Percentiles rank a stretch among this genome's conserved stretches.
Conservation (phyloP, 345 rosid species). For the Moricandia moricandioides region DNA sequence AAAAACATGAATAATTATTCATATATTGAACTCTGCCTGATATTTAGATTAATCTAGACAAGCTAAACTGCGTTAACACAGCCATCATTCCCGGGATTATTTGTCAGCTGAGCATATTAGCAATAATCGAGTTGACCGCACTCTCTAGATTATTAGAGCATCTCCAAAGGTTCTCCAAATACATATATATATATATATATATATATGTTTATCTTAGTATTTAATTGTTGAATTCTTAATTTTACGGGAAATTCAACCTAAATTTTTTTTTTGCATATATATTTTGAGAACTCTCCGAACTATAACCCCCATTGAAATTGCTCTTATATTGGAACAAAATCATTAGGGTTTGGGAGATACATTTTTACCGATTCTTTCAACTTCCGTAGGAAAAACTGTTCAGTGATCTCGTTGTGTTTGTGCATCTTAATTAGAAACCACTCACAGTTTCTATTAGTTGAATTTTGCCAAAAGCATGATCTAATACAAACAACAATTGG, state of each 20-base stretch:
- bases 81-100: background rate
- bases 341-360: background rate
- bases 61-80: background rate
- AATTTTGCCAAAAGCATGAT: background rate
- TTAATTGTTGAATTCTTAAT: too few species aligned
- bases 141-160: background rate
- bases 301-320: too few species aligned
- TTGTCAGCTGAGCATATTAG: background rate
- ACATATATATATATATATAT: too few species aligned
- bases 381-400: background rate
- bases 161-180: too few species aligned
- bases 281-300: too few species aligned
- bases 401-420: background rate
- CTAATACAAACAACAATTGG: background rate
- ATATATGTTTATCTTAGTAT: too few species aligned
- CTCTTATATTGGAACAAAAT: too few species aligned
- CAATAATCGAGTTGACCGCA: background rate
- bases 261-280: too few species aligned
- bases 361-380: background rate
- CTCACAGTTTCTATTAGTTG: background rate
- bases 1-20: background rate
- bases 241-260: too few species aligned
- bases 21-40: background rate
- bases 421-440: background rate
- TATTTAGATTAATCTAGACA: background rate